These are phyloP conservation scores for Crataegus laevigata DNA, from an alignment of 306 rosid genomes.

Conservation along the genomic window DNA sequence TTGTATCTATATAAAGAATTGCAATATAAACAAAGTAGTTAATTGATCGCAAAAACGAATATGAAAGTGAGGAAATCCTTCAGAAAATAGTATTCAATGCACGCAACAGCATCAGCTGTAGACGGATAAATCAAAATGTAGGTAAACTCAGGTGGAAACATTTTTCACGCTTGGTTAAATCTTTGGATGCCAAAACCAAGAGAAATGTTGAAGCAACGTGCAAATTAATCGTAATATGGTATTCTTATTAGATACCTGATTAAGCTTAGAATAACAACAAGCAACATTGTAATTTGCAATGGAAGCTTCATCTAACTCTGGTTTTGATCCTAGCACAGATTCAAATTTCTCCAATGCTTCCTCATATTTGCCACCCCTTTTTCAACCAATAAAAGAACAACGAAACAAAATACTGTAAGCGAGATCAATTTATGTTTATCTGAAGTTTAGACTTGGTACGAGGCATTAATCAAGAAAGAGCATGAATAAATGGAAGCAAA, in stretches of 20 bases:
- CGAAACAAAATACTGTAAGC: background rate
- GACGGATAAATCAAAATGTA: background rate
- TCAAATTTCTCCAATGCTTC: slow-evolving; percentile 86
- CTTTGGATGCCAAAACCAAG: background rate
- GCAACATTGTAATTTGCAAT: slow-evolving; percentile 94
- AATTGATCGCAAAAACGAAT: background rate
- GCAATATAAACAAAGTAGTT: background rate
- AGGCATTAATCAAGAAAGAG: background rate
- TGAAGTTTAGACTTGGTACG: background rate
- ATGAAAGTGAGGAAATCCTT: background rate
- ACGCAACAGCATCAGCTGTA: background rate
- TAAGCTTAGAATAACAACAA: slow-evolving; percentile 87
- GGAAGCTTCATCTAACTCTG: slow-evolving; percentile 64
- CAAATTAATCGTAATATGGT: background rate
- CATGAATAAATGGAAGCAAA: background rate
- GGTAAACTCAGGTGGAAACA: background rate
- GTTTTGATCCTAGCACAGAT: slow-evolving; percentile 81
- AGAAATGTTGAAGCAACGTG: background rate
- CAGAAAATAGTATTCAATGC: background rate
- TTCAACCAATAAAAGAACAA: background rate
- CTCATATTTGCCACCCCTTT: slow-evolving; percentile 76
- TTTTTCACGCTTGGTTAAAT: background rate
- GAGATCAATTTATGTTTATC: background rate
- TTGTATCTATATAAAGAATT: slow-evolving; percentile 43
- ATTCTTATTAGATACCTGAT: slow-evolving; percentile 51